Conservation (phyloP, 768 basidiomycete species). For the Lactifluus rugatus region DNA sequence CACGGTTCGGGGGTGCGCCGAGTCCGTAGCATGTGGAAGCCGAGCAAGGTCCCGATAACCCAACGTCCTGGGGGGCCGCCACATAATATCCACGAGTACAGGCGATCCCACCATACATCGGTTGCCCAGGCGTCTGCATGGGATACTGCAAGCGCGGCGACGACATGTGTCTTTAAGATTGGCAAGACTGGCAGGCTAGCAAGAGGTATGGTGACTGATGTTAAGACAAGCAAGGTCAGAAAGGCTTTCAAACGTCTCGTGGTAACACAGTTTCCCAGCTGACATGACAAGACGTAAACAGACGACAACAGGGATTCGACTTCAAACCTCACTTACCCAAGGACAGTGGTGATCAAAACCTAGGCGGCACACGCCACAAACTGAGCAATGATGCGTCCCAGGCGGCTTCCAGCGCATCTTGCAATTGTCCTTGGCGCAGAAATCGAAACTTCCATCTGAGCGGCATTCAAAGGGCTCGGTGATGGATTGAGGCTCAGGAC, state of each 20-base stretch:
- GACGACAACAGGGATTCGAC: neutral
- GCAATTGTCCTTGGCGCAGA: constrained; percentile 16
- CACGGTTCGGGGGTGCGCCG: constrained; percentile 4
- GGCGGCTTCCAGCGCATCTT: constrained; percentile 20
- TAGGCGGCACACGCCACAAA: constrained; percentile 21
- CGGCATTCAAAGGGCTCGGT: constrained; percentile 19
- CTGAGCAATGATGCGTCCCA: constrained; percentile 20
- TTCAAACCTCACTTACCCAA: constrained; percentile 11
- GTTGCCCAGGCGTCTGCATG: constrained; percentile 16
- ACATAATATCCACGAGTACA: constrained; percentile 20
- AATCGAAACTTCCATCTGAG: constrained; percentile 15
- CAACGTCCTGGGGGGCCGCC: constrained; percentile 21
- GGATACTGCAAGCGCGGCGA: constrained; percentile 14
- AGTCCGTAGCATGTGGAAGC: constrained; percentile 13
- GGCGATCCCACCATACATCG: constrained; percentile 18
- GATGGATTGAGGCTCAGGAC: constrained; percentile 21
- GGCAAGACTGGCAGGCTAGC: constrained; percentile 13
- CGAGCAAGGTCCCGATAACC: constrained; percentile 16
- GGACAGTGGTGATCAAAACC: constrained; percentile 23
- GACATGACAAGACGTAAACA: neutral
- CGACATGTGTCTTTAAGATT: constrained; percentile 8
- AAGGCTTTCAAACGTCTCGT: constrained; percentile 17
- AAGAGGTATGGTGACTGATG: constrained; percentile 15
- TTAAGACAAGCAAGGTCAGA: constrained; percentile 16
- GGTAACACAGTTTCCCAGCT: constrained; percentile 22